Evolutionary conservation across 495 filamentous ascomycete genomes (phyloP), one percentile per base, ranked within the genome.

Genomic region (Aspergillus heteromorphus): DNA sequence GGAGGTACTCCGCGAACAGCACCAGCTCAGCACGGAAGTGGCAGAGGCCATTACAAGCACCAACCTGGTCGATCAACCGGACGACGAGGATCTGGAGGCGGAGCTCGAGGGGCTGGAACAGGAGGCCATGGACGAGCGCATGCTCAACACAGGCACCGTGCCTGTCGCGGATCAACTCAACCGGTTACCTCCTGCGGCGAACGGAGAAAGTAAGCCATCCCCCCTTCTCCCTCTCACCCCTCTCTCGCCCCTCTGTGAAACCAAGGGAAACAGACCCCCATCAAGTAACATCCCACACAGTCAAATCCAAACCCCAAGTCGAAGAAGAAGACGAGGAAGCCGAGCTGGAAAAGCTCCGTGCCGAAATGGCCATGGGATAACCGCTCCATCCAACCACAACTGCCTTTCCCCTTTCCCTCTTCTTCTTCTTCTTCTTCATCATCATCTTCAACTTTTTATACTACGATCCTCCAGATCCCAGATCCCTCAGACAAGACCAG

Each of bases 291-390:
- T n/a, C n/a, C n/a, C n/a, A n/a, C n/a, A 36, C 34, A 54, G 45
- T 45, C 20, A 40, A n/a, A 41, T 34, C 55, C 66, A 86, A 85
- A 76, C 73, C 76, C 48, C 72, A 75, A 48, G 19, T 42, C 47
- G 76, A 81, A 57, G 83, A 87, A 68, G 92, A 96, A 67, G 92
- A 97, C 83, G 92, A 97, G 65, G 93, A 97, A 68, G 92, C 85
- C 60, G 95, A 99, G 74, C 77, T 99, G 64, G 83, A 85, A 67
- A 96, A 93, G 72, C 70, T 98, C 62, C 91, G 92, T 71, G 92
- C 90, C 38, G 93, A 97, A 73, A 98, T 98, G 93, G 91, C 92
- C 53, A 96, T 97, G 86, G 63, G 67, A 65, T 63, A 45, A 48
- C 49, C 31, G n/a, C 42, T 45, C 18, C 14, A 29, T 45, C 10